These are phyloP conservation scores for Xylaria sp. DNA, from an alignment of 2,329 filamentous ascomycete species.

Conservation along the genomic window DNA sequence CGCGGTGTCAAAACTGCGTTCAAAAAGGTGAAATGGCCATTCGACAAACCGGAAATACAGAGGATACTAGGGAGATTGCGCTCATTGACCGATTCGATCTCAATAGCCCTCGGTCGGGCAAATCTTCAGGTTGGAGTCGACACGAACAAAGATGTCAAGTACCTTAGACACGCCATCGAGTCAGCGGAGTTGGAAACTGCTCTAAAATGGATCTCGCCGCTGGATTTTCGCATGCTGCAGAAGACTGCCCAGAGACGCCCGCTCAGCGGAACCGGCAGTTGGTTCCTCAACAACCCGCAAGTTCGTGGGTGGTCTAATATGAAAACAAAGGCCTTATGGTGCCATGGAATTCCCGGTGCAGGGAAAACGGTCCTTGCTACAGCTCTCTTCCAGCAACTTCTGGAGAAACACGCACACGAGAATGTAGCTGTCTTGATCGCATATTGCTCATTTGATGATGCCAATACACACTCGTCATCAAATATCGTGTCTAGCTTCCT, in stretches of 20 bases:
- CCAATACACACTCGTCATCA: neutral
- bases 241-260: slow-evolving; percentile 2
- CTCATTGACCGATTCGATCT: neutral
- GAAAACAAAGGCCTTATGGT: neutral
- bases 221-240: neutral
- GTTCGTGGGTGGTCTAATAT: neutral
- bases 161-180: neutral
- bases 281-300: neutral
- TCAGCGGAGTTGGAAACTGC: neutral
- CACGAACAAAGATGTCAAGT: neutral
- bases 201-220: neutral
- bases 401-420: neutral
- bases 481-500: slow-evolving; percentile 2
- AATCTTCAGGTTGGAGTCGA: neutral
- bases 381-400: neutral
- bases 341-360: neutral
- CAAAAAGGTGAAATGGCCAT: neutral
- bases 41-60: neutral
- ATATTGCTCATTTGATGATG: neutral
- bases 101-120: slow-evolving; percentile 1
- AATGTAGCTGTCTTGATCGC: neutral
- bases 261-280: neutral
- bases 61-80: neutral
- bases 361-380: slow-evolving; percentile 1
- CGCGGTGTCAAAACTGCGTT: neutral